phyloP scores from a whole-genome alignment of 2,329 filamentous ascomycete species.

The Ustilaginoidea virens region DNA sequence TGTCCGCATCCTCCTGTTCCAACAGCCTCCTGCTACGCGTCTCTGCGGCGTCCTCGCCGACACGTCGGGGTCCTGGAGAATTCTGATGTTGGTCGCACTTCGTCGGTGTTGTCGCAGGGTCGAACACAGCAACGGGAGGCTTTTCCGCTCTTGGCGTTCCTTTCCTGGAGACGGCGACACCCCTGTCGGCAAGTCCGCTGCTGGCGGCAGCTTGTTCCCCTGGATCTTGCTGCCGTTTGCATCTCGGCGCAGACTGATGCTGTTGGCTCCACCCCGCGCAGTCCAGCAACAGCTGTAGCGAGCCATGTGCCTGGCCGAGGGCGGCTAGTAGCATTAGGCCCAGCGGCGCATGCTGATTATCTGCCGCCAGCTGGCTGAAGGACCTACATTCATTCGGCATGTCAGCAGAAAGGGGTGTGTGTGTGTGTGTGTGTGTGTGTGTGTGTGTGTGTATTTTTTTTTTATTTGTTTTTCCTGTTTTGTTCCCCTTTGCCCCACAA shows the following conservation, averaged over 20 bases:
- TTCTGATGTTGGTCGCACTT: slow-evolving; percentile 5
- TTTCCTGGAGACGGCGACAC: slow-evolving; percentile 15
- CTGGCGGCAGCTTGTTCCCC: neutral
- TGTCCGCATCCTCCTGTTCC: slow-evolving; percentile 10
- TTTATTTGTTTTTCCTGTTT: neutral
- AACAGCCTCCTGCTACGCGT: too few species aligned
- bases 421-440: too few species aligned
- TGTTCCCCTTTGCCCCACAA: too few species aligned
- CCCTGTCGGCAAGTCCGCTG: slow-evolving; percentile 14
- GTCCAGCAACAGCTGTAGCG: slow-evolving; percentile 21
- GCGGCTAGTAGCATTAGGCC: slow-evolving; percentile 53
- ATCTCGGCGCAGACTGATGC: neutral
- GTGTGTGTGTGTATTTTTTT: too few species aligned
- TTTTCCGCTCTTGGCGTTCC: slow-evolving; percentile 3
- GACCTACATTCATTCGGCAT: slow-evolving; percentile 23
- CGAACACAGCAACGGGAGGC: too few species aligned
- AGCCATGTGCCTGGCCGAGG: slow-evolving; percentile 40
- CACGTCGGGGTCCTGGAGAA: too few species aligned
- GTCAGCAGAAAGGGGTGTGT: too few species aligned
- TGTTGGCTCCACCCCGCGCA: neutral
- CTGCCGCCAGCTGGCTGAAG: slow-evolving; percentile 56
- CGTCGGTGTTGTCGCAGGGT: neutral
- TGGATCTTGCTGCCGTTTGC: neutral
- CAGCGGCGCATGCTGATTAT: slow-evolving; percentile 57
- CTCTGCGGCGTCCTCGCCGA: too few species aligned